Conservation (phyloP, 192 early-diverging fungal genomes). For the Umbelopsis isabellina region DNA sequence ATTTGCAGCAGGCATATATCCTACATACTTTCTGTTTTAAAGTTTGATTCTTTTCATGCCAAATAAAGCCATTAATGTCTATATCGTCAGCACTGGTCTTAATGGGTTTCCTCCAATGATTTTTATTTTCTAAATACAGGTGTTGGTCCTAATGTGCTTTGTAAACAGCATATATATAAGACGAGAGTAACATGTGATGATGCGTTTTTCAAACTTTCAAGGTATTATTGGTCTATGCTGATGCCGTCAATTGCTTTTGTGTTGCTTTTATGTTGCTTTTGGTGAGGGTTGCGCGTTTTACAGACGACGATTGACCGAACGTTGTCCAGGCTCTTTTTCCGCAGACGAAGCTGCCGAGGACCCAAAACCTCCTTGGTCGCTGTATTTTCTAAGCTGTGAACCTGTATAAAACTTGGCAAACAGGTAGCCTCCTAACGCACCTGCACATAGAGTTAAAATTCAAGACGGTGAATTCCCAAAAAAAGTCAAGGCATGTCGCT, state of each 20-base stretch:
- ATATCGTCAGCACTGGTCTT: too few relatives aligned
- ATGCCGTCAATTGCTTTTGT: not conserved
- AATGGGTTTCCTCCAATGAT: too few relatives aligned
- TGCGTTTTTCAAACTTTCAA: not conserved
- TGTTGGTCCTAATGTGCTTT: not conserved
- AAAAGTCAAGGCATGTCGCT: too few relatives aligned
- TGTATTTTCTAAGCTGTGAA: conserved; percentile 8
- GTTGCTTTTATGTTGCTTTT: not conserved
- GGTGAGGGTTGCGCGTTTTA: not conserved
- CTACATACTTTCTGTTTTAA: too few relatives aligned
- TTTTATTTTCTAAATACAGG: too few relatives aligned
- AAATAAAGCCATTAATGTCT: too few relatives aligned
- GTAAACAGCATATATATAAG: too few relatives aligned
- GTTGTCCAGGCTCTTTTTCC: conserved; percentile 3
- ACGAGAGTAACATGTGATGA: too few relatives aligned
- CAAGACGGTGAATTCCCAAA: too few relatives aligned
- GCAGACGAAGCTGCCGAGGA: not conserved
- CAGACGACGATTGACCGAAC: conserved; percentile 9
- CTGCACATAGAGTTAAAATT: not conserved
- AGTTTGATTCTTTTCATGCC: too few relatives aligned
- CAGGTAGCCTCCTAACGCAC: conserved; percentile 3
- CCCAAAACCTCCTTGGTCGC: conserved; percentile 16
- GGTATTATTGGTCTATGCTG: not conserved
- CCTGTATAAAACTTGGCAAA: conserved; percentile 11
- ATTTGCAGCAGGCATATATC: too few relatives aligned